Base-by-base conservation (phyloP, 257 asterid species). In the Solanum bulbocastanum region DNA sequence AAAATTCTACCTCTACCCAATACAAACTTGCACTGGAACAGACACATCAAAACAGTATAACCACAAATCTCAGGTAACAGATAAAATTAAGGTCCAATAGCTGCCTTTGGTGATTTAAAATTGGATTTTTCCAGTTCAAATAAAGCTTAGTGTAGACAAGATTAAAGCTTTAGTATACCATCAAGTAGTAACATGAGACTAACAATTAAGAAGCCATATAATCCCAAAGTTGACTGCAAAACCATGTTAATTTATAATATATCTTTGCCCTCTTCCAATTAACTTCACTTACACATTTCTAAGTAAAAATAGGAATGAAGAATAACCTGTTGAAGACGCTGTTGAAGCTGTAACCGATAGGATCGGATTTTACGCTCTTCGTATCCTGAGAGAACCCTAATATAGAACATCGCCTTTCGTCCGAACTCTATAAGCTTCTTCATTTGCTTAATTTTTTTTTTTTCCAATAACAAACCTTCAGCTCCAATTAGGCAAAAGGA, bases 361-460 rank as follows among this genome's bases (percentile, higher is more conserved):
- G 98, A 92, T 89, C 99, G 91, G 90, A 97, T 94, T 86, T 92
- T 92, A 58, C 98, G 97, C 90, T 94, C 98, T 93, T 97, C 99
- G 36, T 94, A 97, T 12, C 98, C 99, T 10, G 98, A 92, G 39
- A 97, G 94, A 89, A 97, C 97, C 95, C 68, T 81, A 81, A 49
- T 49, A 81, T 81, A 81, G 85, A 81, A 81, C 85, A 81, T 81
- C 14, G 85, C 68, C 23, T 81, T 46, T 18, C 69, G 35, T 13
- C 69, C 85, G 18, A 81, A 81, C 56, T 49, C 69, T 49, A 81
- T 46, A 46, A 81, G 69, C 30, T 81, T 81, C 85, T 81, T 81
- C 85, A 81, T 81, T 44, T 25, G 15, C 71, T n/a, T 62, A 10
- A 23, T 10, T 23, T 9, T 2, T 42, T 44, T 15, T 62, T 44